phyloP scores from a whole-genome alignment of 345 rosid species.

The Eucalyptus regnans region DNA sequence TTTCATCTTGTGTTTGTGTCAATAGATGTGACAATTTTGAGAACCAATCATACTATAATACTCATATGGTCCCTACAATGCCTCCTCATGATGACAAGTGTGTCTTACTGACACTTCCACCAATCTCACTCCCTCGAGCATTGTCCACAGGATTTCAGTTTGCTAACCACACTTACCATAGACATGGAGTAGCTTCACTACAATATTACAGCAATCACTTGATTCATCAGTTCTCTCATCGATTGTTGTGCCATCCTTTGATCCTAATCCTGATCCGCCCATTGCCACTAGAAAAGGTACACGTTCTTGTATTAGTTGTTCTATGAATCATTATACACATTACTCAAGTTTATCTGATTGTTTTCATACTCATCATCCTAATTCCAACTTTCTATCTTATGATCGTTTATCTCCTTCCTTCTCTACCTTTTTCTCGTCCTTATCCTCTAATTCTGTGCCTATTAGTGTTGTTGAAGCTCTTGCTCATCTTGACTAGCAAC shows the following conservation, averaged over 20 bases:
- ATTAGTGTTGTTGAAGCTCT: not conserved
- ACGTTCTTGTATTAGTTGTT: not conserved
- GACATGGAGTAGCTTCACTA: not conserved
- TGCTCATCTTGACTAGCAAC: not conserved
- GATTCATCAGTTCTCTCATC: not conserved
- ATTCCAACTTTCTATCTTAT: not conserved
- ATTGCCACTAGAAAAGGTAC: not conserved
- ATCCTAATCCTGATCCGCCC: accelerated
- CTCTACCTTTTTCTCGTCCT: not conserved
- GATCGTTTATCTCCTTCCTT: not conserved
- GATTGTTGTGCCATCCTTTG: not conserved
- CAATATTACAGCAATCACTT: not conserved
- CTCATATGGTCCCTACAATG: not conserved
- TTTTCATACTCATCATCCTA: not conserved
- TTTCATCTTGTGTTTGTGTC: not conserved
- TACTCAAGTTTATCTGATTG: not conserved
- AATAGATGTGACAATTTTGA: not conserved
- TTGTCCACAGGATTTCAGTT: not conserved
- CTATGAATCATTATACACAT: not conserved
- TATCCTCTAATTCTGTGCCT: not conserved
- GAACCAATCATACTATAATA: not conserved
- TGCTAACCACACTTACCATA: not conserved
- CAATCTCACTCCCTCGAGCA: not conserved
- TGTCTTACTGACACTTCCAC: not conserved
- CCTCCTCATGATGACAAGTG: not conserved